Conservation (phyloP, 2,329 filamentous ascomycete species). For the Botryotinia narcissicola region DNA sequence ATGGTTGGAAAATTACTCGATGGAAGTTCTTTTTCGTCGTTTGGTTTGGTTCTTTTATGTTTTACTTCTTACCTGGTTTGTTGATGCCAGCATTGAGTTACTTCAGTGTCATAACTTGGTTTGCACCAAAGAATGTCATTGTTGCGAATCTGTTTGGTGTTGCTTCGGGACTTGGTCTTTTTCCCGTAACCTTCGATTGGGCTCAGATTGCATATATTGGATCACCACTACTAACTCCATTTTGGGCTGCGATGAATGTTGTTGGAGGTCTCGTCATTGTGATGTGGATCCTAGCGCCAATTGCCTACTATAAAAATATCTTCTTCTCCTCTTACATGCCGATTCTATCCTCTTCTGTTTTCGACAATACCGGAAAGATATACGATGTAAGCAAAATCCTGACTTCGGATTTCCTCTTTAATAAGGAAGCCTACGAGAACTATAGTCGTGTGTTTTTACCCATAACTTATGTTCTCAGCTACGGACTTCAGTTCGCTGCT, state of each 20-base stretch:
- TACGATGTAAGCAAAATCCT: constrained; percentile 82
- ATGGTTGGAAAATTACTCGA: constrained; percentile 78
- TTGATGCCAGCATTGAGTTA: constrained; percentile 83
- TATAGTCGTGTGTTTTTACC: constrained; percentile 84
- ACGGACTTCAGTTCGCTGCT: constrained; percentile 81
- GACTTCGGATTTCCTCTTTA: constrained; percentile 74
- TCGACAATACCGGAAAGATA: constrained; percentile 76
- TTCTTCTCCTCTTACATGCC: constrained; percentile 84
- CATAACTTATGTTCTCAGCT: constrained; percentile 84
- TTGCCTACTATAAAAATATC: constrained; percentile 77
- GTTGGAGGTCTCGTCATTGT: constrained; percentile 75
- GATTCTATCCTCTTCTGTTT: constrained; percentile 79
- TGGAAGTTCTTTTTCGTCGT: constrained; percentile 82
- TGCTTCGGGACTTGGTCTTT: constrained; percentile 77
- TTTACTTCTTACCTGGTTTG: constrained; percentile 82
- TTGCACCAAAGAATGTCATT: constrained; percentile 81
- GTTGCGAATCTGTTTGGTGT: constrained; percentile 84
- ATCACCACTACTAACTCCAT: constrained; percentile 77
- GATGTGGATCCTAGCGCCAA: constrained; percentile 80
- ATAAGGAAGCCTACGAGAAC: constrained; percentile 69
- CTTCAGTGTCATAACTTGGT: constrained; percentile 87
- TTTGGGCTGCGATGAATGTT: constrained; percentile 84
- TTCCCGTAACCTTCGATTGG: constrained; percentile 89
- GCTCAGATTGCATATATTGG: constrained; percentile 83
- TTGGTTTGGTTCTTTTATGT: constrained; percentile 68